Evolutionary conservation across 345 rosid genomes (phyloP).

Genomic region (Pugionium dolabratum): DNA sequence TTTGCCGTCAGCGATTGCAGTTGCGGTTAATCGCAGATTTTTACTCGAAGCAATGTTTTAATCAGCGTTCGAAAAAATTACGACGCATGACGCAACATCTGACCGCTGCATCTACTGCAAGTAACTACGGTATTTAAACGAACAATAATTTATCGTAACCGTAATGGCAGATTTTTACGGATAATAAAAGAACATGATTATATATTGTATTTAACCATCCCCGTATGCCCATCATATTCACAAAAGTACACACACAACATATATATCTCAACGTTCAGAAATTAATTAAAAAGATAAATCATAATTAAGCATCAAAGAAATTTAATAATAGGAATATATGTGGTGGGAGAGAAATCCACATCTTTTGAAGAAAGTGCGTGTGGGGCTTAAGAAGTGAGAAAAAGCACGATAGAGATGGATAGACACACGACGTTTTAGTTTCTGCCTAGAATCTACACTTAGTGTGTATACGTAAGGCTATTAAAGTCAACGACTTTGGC

Average conservation of each 20-base stretch:
- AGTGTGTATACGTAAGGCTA: slow-evolving; percentile 37
- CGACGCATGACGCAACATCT: too few species aligned
- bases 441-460: slow-evolving; percentile 36
- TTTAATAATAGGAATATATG: slow-evolving; percentile 16
- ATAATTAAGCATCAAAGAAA: slow-evolving; percentile 22
- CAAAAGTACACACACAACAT: slow-evolving; percentile 1
- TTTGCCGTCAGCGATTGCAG: too few species aligned
- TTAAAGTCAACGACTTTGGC: slow-evolving; percentile 35
- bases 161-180: too few species aligned
- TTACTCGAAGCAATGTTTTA: too few species aligned
- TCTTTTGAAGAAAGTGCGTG: slow-evolving; percentile 45
- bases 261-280: slow-evolving; percentile 24
- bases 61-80: too few species aligned
- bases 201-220: slow-evolving; percentile 22
- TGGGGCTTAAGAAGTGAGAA: slow-evolving; percentile 42
- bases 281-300: slow-evolving; percentile 29
- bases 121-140: too few species aligned
- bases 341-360: slow-evolving; percentile 50
- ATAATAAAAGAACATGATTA: too few species aligned
- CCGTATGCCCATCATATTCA: slow-evolving; percentile 34
- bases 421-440: slow-evolving; percentile 34
- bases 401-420: neutral
- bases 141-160: too few species aligned
- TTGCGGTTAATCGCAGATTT: too few species aligned
- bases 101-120: too few species aligned